These are phyloP conservation scores for Aureobasidium sp. DNA, from an alignment of 2,329 filamentous ascomycete genomes.

Conservation along the genomic window DNA sequence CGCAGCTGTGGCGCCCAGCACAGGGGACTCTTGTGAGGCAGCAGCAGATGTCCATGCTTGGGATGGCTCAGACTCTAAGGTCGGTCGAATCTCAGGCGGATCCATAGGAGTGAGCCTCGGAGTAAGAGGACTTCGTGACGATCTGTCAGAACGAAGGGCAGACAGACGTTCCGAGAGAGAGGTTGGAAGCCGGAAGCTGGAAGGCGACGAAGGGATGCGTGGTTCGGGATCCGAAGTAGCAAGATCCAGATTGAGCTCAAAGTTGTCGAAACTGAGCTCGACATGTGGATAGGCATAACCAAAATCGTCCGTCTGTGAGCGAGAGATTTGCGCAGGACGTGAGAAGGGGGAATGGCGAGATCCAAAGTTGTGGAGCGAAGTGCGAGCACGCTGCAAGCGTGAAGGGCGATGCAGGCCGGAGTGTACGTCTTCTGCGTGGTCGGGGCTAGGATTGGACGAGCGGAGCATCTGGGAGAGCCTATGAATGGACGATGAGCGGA, in stretches of 20 bases:
- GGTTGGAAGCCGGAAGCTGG: slow-evolving; percentile 15
- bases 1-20: background rate
- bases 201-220: slow-evolving; percentile 11
- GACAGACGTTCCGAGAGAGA: slow-evolving; percentile 22
- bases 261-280: slow-evolving; percentile 22
- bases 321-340: background rate
- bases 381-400: slow-evolving; percentile 11
- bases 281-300: slow-evolving; percentile 12
- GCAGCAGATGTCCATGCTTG: background rate
- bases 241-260: slow-evolving; percentile 31
- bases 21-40: background rate
- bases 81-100: background rate
- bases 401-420: slow-evolving; percentile 17
- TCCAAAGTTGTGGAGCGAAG: slow-evolving; percentile 3
- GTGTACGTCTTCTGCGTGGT: background rate
- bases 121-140: slow-evolving; percentile 7
- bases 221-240: slow-evolving; percentile 14
- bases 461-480: slow-evolving; percentile 24
- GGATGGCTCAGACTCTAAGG: background rate
- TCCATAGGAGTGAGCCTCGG: background rate
- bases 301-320: slow-evolving; percentile 4
- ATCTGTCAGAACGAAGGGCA: slow-evolving; percentile 24
- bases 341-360: slow-evolving; percentile 5
- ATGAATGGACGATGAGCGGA: slow-evolving; percentile 24
- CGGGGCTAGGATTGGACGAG: slow-evolving; percentile 19